Evolutionary conservation across 2,329 filamentous ascomycete genomes (phyloP), one percentile per base, ranked within the genome.

Genomic region (Cladophialophora psammophila): DNA sequence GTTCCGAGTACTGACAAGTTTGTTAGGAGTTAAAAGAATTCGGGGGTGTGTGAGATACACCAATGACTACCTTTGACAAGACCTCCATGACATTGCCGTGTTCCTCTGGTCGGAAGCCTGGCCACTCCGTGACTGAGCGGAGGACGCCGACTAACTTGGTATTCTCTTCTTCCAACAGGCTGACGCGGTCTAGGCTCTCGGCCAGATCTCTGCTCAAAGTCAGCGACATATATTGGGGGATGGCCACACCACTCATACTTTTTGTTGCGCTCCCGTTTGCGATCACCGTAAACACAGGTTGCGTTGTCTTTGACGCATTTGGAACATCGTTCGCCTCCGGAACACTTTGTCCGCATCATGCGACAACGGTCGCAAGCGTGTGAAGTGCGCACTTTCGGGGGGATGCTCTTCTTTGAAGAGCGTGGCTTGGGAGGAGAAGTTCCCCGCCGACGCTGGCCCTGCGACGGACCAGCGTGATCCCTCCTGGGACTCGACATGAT

Each of bases 341-440:
- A 68, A 52, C 70, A 72, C 50, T 71, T 72, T 31, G 70, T 69
- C 20, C 67, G 67, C 69, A 71, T 65, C 20, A 63, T 15, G 26
- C 70, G 54, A 53, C 70, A 72, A 5, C 70, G 62, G 48, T 72
- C 67, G 45, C 70, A 72, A 32, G 70, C 70, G 63, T 72, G 70
- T 32, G 66, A 64, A 5, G 65, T 70, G 32, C 70, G 66, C 38
- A 32, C 15, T 36, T 56, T 63, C 7, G 35, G 3, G 3, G n/a
- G 13, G 13, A 2, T 38, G 5, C 6, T 20, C 26, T 53, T 52
- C 7, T 20, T 52, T 18, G 35, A 31, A 1, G 34, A 32, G 12
- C 18, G 59, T 15, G 5, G 20, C 15, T 40, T 61, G 26, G 59
- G 35, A 12, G 34, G 59, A 15, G 59, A 61, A 26, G 38, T 26